A percentile compares a stretch with the other conserved stretches of the same genome.
Conservation (phyloP, 305 asterid species). For the Solanum hybrid region DNA sequence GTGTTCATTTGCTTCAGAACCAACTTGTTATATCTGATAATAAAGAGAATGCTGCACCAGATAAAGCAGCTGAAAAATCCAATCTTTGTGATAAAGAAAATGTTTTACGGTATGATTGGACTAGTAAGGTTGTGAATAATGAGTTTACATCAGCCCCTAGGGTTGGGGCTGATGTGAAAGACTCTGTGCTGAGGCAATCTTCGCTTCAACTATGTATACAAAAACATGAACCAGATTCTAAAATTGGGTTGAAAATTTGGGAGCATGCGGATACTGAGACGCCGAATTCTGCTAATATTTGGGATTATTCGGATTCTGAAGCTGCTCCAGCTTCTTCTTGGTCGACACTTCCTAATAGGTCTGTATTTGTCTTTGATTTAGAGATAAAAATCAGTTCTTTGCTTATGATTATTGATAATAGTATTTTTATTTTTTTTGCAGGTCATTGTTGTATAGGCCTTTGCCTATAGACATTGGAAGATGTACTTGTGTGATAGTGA, state of each 20-base stretch:
- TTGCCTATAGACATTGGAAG: constrained; percentile 85
- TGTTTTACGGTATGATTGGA: constrained; percentile 9
- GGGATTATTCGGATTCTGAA: constrained; percentile 87
- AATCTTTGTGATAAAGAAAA: constrained; percentile 23
- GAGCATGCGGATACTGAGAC: constrained; percentile 31
- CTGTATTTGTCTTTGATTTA: not conserved
- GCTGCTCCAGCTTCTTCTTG: constrained; percentile 93
- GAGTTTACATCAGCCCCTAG: not conserved
- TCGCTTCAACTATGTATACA: constrained; percentile 60
- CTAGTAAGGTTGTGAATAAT: not conserved
- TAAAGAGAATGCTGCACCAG: constrained; percentile 39
- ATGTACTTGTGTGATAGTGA: constrained; percentile 80
- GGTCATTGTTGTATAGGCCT: constrained; percentile 80
- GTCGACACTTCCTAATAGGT: constrained; percentile 88
- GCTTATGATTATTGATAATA: not conserved
- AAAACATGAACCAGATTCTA: constrained; percentile 49
- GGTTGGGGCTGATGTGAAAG: constrained; percentile 14
- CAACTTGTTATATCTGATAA: constrained; percentile 12
- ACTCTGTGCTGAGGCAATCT: constrained; percentile 41
- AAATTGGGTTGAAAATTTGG: constrained; percentile 33
- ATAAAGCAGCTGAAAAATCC: not conserved
- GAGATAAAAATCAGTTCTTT: not conserved
- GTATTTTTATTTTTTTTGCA: constrained; percentile 8
- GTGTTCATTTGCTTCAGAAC: constrained; percentile 20
- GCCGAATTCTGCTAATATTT: constrained; percentile 39